These are phyloP conservation scores for Cylindrodendrum hubeiense DNA, from an alignment of 2,329 filamentous ascomycete species.

Conservation along the genomic window DNA sequence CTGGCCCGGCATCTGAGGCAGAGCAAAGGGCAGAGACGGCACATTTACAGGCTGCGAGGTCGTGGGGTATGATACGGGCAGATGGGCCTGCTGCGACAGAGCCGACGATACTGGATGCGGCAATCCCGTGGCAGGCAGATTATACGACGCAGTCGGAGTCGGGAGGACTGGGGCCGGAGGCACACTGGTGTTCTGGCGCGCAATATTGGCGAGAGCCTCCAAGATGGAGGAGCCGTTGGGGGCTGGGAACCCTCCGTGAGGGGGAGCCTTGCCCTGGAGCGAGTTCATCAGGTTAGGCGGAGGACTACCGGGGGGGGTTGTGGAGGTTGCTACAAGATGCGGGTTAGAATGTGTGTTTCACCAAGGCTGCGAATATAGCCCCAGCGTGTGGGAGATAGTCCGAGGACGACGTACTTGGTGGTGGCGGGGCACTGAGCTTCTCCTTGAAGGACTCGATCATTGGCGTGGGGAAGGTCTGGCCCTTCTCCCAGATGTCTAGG, in stretches of 20 bases:
- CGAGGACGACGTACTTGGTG: slow-evolving; percentile 70
- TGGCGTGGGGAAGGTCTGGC: slow-evolving; percentile 85
- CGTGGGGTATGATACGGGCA: slow-evolving; percentile 54
- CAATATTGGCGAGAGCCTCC: slow-evolving; percentile 84
- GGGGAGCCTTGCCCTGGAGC: slow-evolving; percentile 47
- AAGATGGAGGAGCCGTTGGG: slow-evolving; percentile 73
- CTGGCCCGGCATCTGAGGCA: slow-evolving; percentile 52
- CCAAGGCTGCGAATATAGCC: slow-evolving; percentile 4
- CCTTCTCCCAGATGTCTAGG: slow-evolving; percentile 98
- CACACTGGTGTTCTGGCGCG: slow-evolving; percentile 75
- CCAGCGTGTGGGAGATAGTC: slow-evolving; percentile 1
- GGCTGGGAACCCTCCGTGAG: slow-evolving; percentile 55
- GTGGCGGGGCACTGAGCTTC: slow-evolving; percentile 74
- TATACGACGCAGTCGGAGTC: slow-evolving; percentile 60
- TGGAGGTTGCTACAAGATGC: slow-evolving; percentile 70
- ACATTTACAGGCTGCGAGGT: slow-evolving; percentile 71
- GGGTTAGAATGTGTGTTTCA: slow-evolving; percentile 53
- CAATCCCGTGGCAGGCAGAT: slow-evolving; percentile 49
- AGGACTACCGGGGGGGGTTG: slow-evolving; percentile 77
- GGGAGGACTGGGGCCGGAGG: slow-evolving; percentile 55
- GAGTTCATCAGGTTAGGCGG: slow-evolving; percentile 60
- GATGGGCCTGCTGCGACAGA: slow-evolving; percentile 46
- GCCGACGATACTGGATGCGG: slow-evolving; percentile 48
- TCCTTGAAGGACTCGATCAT: slow-evolving; percentile 88
- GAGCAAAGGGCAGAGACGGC: slow-evolving; percentile 59